Evolutionary conservation across 192 early-diverging fungal species (phyloP).

Genomic region (Pilaira anomala): DNA sequence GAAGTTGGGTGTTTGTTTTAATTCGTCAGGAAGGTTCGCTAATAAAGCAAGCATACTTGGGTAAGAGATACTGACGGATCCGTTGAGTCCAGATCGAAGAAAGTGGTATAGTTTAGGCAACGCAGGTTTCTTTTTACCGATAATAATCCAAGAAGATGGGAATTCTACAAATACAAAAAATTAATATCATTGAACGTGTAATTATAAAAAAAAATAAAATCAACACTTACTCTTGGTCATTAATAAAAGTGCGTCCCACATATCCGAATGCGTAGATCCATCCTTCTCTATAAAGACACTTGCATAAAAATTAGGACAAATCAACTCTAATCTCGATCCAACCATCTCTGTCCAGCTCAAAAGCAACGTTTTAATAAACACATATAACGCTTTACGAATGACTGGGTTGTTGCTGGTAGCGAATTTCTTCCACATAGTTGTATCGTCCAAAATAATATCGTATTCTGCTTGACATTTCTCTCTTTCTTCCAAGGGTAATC

Average conservation of each 20-base stretch:
- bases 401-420: conserved; percentile 40
- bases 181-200: neutral
- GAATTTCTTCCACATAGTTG: conserved; percentile 53
- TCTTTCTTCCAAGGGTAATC: conserved; percentile 25
- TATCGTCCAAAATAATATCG: conserved; percentile 47
- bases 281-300: conserved; percentile 76
- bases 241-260: conserved; percentile 87
- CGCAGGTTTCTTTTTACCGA: conserved; percentile 56
- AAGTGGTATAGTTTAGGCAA: conserved; percentile 66
- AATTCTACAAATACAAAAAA: conserved; percentile 35
- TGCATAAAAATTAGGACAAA: conserved; percentile 58
- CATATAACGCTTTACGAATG: conserved; percentile 60
- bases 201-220: neutral
- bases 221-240: conserved; percentile 55
- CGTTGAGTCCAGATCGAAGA: conserved; percentile 60
- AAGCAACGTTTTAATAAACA: conserved; percentile 50
- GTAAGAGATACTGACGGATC: conserved; percentile 64
- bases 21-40: conserved; percentile 54
- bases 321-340: conserved; percentile 36
- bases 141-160: conserved; percentile 58
- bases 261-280: conserved; percentile 61
- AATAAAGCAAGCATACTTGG: conserved; percentile 77
- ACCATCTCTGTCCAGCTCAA: conserved; percentile 48
- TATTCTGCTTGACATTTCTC: conserved; percentile 32
- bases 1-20: conserved; percentile 36